Base-by-base conservation (phyloP, 495 filamentous ascomycete species). In the Niebla homalea region DNA sequence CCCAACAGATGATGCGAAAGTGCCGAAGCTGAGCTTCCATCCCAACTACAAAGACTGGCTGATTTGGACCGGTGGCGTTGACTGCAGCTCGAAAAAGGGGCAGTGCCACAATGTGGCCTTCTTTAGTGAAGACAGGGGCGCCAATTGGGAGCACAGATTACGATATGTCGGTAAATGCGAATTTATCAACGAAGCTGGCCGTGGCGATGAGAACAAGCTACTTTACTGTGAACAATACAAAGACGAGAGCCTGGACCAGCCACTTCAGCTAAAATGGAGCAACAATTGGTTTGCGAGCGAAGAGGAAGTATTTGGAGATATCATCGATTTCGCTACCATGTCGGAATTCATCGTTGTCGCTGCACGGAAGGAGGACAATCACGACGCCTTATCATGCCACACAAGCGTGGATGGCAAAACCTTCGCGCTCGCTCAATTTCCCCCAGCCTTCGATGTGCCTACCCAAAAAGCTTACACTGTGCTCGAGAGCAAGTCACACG, bases 331-430 rank as follows among this genome's bases (percentile, higher is more conserved):
- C 64, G 89, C 87, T 5, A 93, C 81, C 22, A 94, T 93, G 87
- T 77, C 83, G 20, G 90, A 96, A 56, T 99, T 92, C 66, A 87
- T 97, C 59, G 76, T 99, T 39, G 87, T 94, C 32, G 92, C 92
- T 2, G 78, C 79, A 29, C 76, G 79, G 58, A 66, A 74, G 49
- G 73, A 82, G 22, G 62, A 70, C 19, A 76, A 85, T 23, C 72
- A 76, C 45, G 71, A 81, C 37, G 83, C 75, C 14, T 65, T 97
- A 56, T 80, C 82, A 50, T 84, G 85, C 32, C 80, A 83, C 55
- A 77, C 87, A 40, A 95, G 87, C 60, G 67, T 95, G 15, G 86
- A 97, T 61, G 92, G 88, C 25, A 70, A 68, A 49, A 76, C 64
- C 18, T 97, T 92, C 60, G 90, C 92, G 0, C 74, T 84, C 22